Evolutionary conservation across 768 basidiomycete species (phyloP).

Genomic region (Mycena indigotica): DNA sequence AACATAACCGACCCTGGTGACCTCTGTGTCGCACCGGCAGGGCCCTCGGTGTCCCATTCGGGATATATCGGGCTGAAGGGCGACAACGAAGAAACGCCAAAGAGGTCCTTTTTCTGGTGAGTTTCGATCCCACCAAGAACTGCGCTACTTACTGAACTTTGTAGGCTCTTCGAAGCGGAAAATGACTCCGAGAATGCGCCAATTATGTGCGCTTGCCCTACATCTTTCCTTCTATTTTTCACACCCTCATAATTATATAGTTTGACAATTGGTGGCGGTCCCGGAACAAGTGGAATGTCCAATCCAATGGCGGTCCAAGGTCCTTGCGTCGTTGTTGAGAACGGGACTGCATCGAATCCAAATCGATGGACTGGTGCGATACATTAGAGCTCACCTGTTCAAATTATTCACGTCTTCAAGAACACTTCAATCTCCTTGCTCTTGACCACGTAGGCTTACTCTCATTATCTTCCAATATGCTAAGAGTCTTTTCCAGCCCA

Average conservation of each 20-base stretch:
- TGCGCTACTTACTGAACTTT: slow-evolving; percentile 12
- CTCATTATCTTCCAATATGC: not conserved
- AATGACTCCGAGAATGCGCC: slow-evolving; percentile 30
- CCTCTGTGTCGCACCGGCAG: not conserved
- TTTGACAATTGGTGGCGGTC: slow-evolving; percentile 39
- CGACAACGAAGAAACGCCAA: slow-evolving; percentile 28
- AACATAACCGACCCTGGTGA: not conserved
- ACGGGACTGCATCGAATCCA: slow-evolving; percentile 28
- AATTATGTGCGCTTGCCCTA: slow-evolving; percentile 28
- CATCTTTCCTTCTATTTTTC: not conserved
- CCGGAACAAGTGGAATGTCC: slow-evolving; percentile 33
- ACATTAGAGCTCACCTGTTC: not conserved
- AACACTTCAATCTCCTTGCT: slow-evolving; percentile 29
- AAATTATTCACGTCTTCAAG: not conserved
- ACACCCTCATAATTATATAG: slow-evolving; percentile 17
- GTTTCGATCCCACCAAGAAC: too few relatives aligned
- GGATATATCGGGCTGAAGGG: slow-evolving; percentile 35
- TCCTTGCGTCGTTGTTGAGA: slow-evolving; percentile 26
- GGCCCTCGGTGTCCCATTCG: slow-evolving; percentile 21
- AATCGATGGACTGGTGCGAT: slow-evolving; percentile 27
- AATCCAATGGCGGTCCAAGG: slow-evolving; percentile 32
- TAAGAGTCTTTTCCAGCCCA: slow-evolving; percentile 26
- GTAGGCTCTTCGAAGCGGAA: slow-evolving; percentile 38
- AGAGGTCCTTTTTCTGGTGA: slow-evolving; percentile 27
- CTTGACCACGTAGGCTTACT: slow-evolving; percentile 27